Evolutionary conservation across 768 basidiomycete genomes (phyloP), one percentile per base, ranked within the genome.

Genomic region (Russula abietina): DNA sequence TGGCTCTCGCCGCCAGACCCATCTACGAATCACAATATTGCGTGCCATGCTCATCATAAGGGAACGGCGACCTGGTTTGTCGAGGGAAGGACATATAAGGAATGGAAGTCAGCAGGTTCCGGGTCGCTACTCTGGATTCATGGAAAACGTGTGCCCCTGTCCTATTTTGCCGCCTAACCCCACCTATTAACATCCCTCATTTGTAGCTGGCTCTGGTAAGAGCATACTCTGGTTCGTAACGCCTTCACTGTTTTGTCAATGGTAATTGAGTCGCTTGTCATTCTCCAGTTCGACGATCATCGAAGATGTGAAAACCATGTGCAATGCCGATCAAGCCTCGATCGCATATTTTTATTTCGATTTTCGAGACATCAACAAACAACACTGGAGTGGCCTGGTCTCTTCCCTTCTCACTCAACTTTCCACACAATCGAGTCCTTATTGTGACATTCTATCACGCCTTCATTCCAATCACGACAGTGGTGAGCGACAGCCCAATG

Each of bases 1-100:
- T 61, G 60, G 60, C 53, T 61, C 45, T 61, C 60, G 1, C 60
- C 60, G 17, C 30, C 60, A 4, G 53, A 61, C 22, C 60, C 60
- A 2, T 54, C 36, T 11, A 54, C 43, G 2, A 61, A 61, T 3
- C 53, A 48, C 24, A 46, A 61, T n/a, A 49, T 28, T 26, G 36
- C 48, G 0, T 32, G 33, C 14, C 5, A 10, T 26, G n/a, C 46
- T 36, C 45, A 32, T 33, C 59, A 48, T 28, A 14, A 32, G 11
- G 43, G 45, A 36, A 61, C 38, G 0, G 33, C 60, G 19, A 16
- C 45, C 8, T 61, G 60, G 60, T 55, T 61, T 22, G 24, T 61
- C 17, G 24, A 28, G 36, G 45, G 53, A 2, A 22, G 24, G 9
- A 22, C 30, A 9, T 55, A 48, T 16, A 14, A 61, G 1, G 26